Evolutionary conservation across 169 alveolate genomes (phyloP), one percentile per base, ranked within the genome.

Genomic region (Perkinsus marinus): DNA sequence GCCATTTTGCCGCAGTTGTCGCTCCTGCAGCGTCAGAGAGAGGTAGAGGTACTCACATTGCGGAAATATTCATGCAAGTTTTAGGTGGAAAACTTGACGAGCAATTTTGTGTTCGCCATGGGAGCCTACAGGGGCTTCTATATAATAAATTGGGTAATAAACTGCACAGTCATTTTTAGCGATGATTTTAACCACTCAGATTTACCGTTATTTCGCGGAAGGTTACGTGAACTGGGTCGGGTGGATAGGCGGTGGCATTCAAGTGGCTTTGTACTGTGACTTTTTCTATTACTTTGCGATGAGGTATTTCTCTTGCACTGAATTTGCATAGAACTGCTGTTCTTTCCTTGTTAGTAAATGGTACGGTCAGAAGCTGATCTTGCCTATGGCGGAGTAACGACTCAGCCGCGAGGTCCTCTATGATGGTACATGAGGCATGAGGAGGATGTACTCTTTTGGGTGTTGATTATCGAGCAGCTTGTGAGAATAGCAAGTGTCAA

Each of bases 1-100:
- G 99, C 99, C 46, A 97, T 98, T 92, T 92, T 98, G 39, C 99
- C 99, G 30, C 99, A 98, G 95, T 94, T 98, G 68, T 95, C 97
- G n/a, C 96, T 98, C 93, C 95, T 98, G 89, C 97, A 98, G 92
- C 97, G 97, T 92, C 97, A 97, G 94, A 96, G 98, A 89, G 98
- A 97, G 91, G 98, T 89, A 37, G n/a, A n/a, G n/a, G n/a, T n/a
- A n/a, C n/a, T n/a, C n/a, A n/a, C n/a, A n/a, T n/a, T n/a, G n/a
- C n/a, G n/a, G n/a, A n/a, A n/a, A n/a, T n/a, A n/a, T n/a, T n/a
- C n/a, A n/a, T n/a, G 19, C 46, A 41, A 7, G 3, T 79, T 36
- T 79, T 19, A 39, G 39, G 92, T 98, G 7, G 99, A 98, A 94
- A 97, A 97, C 92, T 94, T 98, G 91, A 98, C 99, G 36, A 96